Percentiles rank a stretch among this genome's conserved stretches.
These are phyloP conservation scores for Neofusicoccum cordaticola DNA, from an alignment of 2,329 filamentous ascomycete species.

Conservation along the genomic window DNA sequence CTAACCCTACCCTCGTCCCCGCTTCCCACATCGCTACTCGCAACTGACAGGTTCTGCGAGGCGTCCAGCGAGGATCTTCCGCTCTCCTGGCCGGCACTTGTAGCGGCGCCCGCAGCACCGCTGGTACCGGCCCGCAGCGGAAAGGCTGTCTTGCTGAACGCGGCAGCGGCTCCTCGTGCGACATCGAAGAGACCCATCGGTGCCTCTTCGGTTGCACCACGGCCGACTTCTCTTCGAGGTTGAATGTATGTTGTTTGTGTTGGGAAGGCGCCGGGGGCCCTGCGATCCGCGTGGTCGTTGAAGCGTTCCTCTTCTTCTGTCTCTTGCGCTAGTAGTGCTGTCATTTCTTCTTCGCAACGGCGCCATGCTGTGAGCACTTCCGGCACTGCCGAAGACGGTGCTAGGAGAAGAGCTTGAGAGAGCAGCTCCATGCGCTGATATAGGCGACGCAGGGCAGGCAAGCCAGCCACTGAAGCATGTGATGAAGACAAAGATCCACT, in stretches of 20 bases:
- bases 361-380: slow-evolving; percentile 74
- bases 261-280: slow-evolving; percentile 48
- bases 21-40: slow-evolving; percentile 35
- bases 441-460: slow-evolving; percentile 62
- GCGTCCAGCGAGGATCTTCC: not conserved
- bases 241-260: slow-evolving; percentile 32
- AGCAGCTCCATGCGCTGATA: slow-evolving; percentile 81
- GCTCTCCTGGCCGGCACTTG: slow-evolving; percentile 5
- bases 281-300: slow-evolving; percentile 63
- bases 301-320: slow-evolving; percentile 67
- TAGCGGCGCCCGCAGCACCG: slow-evolving; percentile 16
- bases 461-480: slow-evolving; percentile 37
- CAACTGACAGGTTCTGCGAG: slow-evolving; percentile 23
- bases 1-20: slow-evolving; percentile 48
- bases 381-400: slow-evolving; percentile 66
- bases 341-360: slow-evolving; percentile 74
- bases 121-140: slow-evolving; percentile 36
- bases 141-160: slow-evolving; percentile 47
- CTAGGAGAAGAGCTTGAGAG: slow-evolving; percentile 70
- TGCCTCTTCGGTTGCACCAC: slow-evolving; percentile 45
- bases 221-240: slow-evolving; percentile 41
- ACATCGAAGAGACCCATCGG: slow-evolving; percentile 55
- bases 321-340: slow-evolving; percentile 63
- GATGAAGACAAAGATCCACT: slow-evolving; percentile 25
- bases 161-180: slow-evolving; percentile 48